Base-by-base conservation (phyloP, 1,139 yeast species). In the Sugiyamaella sp. region DNA sequence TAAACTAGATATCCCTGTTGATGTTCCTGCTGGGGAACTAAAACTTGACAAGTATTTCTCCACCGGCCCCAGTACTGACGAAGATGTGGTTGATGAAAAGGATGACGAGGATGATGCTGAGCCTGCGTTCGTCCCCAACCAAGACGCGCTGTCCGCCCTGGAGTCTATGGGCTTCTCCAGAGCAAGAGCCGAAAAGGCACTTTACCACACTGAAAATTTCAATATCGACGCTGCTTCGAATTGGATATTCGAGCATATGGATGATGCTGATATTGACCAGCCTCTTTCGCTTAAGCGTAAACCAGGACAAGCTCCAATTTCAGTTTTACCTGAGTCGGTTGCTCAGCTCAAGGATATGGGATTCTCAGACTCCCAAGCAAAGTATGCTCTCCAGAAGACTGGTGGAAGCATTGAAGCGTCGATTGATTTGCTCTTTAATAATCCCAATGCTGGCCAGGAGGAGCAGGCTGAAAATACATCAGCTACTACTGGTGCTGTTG, bases 231-330 rank as follows among this genome's bases (percentile, higher is more conserved):
- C 77, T 3, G 97, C 98, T 0, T 85, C 89, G 87, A 88, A 89
- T 64, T 90, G 98, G 97, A 67, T 95, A 8, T 85, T 91, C 66
- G 85, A 79, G 24, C 97, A 91, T 65, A 82, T 89, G 85, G 97
- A 90, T 25, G 97, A 90, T 65, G 69, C 84, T 0, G 89, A 82
- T 62, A 80, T 89, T 49, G 95, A 91, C 67, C 81, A 72, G 8
- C 87, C 89, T 1, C 75, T 85, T 44, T 66, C 59, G 0, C 25
- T 63, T 32, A n/a, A n/a, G n/a, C n/a, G n/a, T n/a, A n/a, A n/a
- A n/a, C n/a, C n/a, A n/a, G n/a, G n/a, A n/a, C n/a, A n/a, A n/a
- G 33, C 29, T 9, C 46, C 52, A 6, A 21, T 51, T 4, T 32
- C 48, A 16, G 17, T 51, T 2, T 49, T 58, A n/a, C 46, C 55